Conservation (phyloP, 2,329 filamentous ascomycete genomes). For the Cercospora janseana region DNA sequence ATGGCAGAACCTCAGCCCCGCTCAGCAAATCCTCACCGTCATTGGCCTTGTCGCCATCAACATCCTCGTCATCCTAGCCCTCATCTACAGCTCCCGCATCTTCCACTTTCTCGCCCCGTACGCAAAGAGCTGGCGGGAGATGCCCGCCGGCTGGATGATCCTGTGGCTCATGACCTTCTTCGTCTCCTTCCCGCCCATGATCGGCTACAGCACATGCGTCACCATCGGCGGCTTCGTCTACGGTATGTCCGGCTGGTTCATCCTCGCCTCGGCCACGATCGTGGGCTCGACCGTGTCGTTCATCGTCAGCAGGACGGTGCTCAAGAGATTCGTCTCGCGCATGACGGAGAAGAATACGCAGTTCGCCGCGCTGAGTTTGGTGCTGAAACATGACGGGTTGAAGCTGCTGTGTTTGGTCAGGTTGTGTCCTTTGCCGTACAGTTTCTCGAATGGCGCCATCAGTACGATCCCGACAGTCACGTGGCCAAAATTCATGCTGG, state of each 20-base stretch:
- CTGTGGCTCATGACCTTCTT: slow-evolving; percentile 72
- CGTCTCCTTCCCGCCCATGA: slow-evolving; percentile 80
- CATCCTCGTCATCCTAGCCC: slow-evolving; percentile 62
- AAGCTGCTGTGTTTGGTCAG: slow-evolving; percentile 88
- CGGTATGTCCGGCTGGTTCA: slow-evolving; percentile 77
- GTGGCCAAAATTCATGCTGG: slow-evolving; percentile 71
- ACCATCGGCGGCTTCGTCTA: slow-evolving; percentile 70
- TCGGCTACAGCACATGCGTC: slow-evolving; percentile 79
- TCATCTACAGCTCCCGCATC: slow-evolving; percentile 76
- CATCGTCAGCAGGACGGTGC: slow-evolving; percentile 71
- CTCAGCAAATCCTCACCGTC: slow-evolving; percentile 62
- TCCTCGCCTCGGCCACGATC: slow-evolving; percentile 75
- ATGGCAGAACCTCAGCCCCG: slow-evolving; percentile 56
- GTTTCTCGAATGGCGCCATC: slow-evolving; percentile 88
- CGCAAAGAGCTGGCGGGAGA: slow-evolving; percentile 72
- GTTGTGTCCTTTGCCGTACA: slow-evolving; percentile 89
- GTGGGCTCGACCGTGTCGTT: slow-evolving; percentile 77
- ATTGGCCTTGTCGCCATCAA: slow-evolving; percentile 52
- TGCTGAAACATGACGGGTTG: slow-evolving; percentile 84
- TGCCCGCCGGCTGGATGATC: slow-evolving; percentile 69
- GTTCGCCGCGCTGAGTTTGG: slow-evolving; percentile 84
- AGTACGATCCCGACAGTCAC: slow-evolving; percentile 88
- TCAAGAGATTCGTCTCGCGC: slow-evolving; percentile 74
- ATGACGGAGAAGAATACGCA: slow-evolving; percentile 79
- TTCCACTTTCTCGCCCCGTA: slow-evolving; percentile 72